Conservation (phyloP, 129 eudicot genomes). For the Pittosporum tobira region DNA sequence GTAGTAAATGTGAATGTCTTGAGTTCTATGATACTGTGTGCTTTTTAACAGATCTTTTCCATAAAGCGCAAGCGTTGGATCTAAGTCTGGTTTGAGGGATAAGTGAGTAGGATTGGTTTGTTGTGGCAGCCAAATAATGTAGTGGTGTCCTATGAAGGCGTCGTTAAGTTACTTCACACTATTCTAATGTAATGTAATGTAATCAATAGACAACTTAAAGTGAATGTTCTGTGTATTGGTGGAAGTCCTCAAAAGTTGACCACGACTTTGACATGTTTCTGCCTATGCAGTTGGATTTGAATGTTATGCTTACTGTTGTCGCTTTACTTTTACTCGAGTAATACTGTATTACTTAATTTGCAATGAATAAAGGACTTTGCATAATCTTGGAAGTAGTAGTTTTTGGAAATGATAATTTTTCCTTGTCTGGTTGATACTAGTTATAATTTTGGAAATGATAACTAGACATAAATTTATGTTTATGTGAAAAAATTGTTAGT, state of each 20-base stretch:
- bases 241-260: constrained; percentile 25
- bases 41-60: constrained; percentile 45
- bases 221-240: constrained; percentile 9
- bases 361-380: too few relatives aligned
- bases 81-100: constrained; percentile 39
- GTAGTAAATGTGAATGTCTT: constrained; percentile 33
- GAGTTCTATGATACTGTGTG: constrained; percentile 35
- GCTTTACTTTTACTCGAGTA: too few relatives aligned
- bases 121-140: constrained; percentile 36
- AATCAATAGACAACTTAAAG: constrained; percentile 16
- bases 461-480: too few relatives aligned
- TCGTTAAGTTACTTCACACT: constrained; percentile 20
- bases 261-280: not conserved
- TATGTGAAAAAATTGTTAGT: too few relatives aligned
- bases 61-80: constrained; percentile 83
- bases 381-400: too few relatives aligned
- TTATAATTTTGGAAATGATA: too few relatives aligned
- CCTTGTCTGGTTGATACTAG: too few relatives aligned
- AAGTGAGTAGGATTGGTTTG: constrained; percentile 20
- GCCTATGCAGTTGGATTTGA: too few relatives aligned
- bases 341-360: too few relatives aligned
- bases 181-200: constrained; percentile 18
- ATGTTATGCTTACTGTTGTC: too few relatives aligned
- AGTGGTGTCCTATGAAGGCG: constrained; percentile 17
- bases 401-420: too few relatives aligned